Conservation (phyloP, 768 basidiomycete genomes). For the Mycena leptocephala region DNA sequence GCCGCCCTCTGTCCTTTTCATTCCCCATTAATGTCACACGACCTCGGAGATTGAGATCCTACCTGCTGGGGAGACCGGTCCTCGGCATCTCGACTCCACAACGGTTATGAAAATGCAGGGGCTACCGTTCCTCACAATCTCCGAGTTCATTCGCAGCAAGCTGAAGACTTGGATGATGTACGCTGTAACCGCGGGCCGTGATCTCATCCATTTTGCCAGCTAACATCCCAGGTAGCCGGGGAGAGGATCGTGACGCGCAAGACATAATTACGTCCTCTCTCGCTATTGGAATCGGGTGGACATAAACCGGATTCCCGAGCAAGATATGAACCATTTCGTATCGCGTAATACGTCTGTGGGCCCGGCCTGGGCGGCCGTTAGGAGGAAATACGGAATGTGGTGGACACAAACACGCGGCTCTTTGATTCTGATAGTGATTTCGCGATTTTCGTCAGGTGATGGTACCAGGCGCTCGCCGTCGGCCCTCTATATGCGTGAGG, state of each 20-base stretch:
- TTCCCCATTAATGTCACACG: conserved; percentile 25
- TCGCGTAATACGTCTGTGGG: conserved; percentile 71
- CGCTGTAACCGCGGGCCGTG: conserved; percentile 44
- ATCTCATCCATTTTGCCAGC: conserved; percentile 24
- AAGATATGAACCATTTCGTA: conserved; percentile 88
- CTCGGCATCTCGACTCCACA: conserved; percentile 77
- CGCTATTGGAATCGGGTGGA: conserved; percentile 89
- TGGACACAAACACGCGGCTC: not conserved
- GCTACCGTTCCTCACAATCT: conserved; percentile 87
- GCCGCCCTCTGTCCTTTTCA: conserved; percentile 40
- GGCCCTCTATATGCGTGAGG: conserved; percentile 5
- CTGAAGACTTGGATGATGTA: conserved; percentile 89
- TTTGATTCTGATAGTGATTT: conserved; percentile 16
- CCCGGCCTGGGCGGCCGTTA: conserved; percentile 83
- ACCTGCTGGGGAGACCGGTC: conserved; percentile 87
- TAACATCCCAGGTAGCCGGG: conserved; percentile 65
- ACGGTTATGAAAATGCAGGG: conserved; percentile 80
- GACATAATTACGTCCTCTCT: conserved; percentile 82
- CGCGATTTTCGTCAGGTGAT: conserved; percentile 31
- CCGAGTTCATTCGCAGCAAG: conserved; percentile 91
- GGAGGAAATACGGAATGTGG: conserved; percentile 80
- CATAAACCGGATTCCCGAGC: conserved; percentile 89
- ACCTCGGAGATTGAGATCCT: conserved; percentile 82
- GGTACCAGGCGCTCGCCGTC: conserved; percentile 15
- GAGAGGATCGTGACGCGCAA: conserved; percentile 80